Conservation (phyloP, 768 basidiomycete species). For the Boletus bicolor region DNA sequence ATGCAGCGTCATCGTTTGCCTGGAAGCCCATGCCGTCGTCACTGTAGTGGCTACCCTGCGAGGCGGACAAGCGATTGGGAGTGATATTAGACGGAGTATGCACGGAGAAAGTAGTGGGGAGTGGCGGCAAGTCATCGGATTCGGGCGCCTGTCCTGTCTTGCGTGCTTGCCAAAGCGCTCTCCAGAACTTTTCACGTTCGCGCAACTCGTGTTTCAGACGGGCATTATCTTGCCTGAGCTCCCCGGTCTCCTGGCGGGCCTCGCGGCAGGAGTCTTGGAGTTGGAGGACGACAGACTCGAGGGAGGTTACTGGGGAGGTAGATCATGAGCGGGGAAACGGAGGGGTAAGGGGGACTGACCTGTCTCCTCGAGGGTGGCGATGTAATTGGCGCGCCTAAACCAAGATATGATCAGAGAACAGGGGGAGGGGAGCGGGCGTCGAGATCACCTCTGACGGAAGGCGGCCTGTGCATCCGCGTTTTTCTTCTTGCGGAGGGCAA, state of each 20-base stretch:
- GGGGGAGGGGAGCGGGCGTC: background rate
- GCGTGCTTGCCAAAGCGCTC: constrained; percentile 61
- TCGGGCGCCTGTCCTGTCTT: constrained; percentile 54
- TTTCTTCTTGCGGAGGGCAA: constrained; percentile 79
- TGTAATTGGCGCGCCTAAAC: constrained; percentile 70
- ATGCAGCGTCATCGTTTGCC: constrained; percentile 43
- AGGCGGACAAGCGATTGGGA: constrained; percentile 39
- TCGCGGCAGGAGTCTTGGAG: constrained; percentile 80
- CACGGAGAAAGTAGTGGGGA: constrained; percentile 42
- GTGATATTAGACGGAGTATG: constrained; percentile 33
- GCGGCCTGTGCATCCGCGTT: constrained; percentile 89
- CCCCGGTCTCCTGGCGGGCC: constrained; percentile 55
- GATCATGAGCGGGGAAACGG: constrained; percentile 15
- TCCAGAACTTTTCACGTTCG: constrained; percentile 75
- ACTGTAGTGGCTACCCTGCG: constrained; percentile 32
- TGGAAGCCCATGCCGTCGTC: constrained; percentile 50
- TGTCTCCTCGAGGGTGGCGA: constrained; percentile 84
- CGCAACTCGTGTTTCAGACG: constrained; percentile 61
- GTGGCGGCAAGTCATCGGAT: constrained; percentile 48
- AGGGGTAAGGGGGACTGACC: constrained; percentile 33
- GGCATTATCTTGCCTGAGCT: constrained; percentile 62
- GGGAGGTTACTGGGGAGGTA: constrained; percentile 59
- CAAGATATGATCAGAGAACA: constrained; percentile 22
- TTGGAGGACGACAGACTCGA: constrained; percentile 81
- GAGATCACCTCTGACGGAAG: constrained; percentile 57